Base-by-base conservation (phyloP, 2,329 filamentous ascomycete genomes). In the Neonectria faginata region DNA sequence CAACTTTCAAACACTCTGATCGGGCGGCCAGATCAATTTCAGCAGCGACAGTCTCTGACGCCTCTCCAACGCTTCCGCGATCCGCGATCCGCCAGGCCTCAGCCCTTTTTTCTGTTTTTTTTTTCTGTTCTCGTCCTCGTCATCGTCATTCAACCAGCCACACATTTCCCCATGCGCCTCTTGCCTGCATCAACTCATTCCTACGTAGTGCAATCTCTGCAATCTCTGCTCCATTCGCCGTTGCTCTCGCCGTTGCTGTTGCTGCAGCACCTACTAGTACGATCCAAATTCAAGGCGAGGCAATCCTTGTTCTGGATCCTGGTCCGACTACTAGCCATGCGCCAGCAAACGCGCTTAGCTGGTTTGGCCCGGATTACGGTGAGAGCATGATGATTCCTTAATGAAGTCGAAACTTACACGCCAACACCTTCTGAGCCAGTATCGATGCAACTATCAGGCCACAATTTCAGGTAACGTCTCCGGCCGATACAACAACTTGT, bases 1-100 rank as follows among this genome's bases (percentile, higher is more conserved):
- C 71, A 70, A 48, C 70, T 62, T n/a, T 63, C 69, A 65, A 67
- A 53, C 67, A 67, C 42, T 60, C 63, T 47, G 59, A 70, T 62
- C 63, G 50, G 36, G 42, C n/a, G 44, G 42, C n/a, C 29, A 25
- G 25, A 60, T 59, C 51, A 59, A 36, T 59, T 39, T 33, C 36
- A 56, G 47, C 42, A 18, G 60, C 57, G 56, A 64, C 48, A 41
- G 22, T 33, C 54, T 47, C 60, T 39, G 14, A 39, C 36, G 36
- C 36, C 33, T 39, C 36, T n/a, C 36, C 36, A 39, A 39, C 36
- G 14, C 36, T 12, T 33, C 31, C 10, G 10, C 45, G 52, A 22
- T 57, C 41, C 20, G 31, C 39, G 48, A 33, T 47, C 44, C 44
- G 39, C 27, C 29, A 22, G 39, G 31, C 57, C 31, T 54, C 39